Conservation (phyloP, 305 asterid species). For the Lippia alba region DNA sequence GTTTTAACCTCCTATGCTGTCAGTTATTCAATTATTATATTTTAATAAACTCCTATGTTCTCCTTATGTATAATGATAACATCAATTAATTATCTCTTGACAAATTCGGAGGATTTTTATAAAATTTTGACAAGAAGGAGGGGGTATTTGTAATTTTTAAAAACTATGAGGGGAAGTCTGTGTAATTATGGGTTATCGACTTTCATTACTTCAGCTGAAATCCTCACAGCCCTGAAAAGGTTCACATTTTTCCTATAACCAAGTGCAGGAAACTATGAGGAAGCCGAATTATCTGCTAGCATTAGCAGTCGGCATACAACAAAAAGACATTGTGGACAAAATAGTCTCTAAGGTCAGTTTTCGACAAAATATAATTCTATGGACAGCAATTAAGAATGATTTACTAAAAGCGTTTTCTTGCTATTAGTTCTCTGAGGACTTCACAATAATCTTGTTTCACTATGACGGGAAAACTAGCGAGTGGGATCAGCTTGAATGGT, state of each 20-base stretch:
- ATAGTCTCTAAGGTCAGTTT: slow-evolving; percentile 42
- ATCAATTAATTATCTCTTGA: neutral
- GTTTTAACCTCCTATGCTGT: neutral
- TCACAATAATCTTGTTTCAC: slow-evolving; percentile 53
- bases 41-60: neutral
- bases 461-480: slow-evolving; percentile 55
- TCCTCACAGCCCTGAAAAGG: neutral
- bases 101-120: neutral
- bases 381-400: neutral
- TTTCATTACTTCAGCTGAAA: neutral
- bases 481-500: slow-evolving; percentile 62
- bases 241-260: neutral
- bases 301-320: slow-evolving; percentile 49
- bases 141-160: neutral
- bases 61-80: neutral
- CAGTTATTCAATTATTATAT: neutral
- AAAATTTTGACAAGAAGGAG: neutral
- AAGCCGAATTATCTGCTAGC: slow-evolving; percentile 43
- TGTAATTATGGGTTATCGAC: neutral
- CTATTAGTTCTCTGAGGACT: slow-evolving; percentile 52
- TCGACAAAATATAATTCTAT: neutral
- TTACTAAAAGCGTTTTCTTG: neutral
- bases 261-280: slow-evolving; percentile 38
- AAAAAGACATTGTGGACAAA: slow-evolving; percentile 41
- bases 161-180: neutral